Evolutionary conservation across 345 rosid species (phyloP), one percentile per base, ranked within the genome.

Genomic region (Erysimum cheiranthoides): DNA sequence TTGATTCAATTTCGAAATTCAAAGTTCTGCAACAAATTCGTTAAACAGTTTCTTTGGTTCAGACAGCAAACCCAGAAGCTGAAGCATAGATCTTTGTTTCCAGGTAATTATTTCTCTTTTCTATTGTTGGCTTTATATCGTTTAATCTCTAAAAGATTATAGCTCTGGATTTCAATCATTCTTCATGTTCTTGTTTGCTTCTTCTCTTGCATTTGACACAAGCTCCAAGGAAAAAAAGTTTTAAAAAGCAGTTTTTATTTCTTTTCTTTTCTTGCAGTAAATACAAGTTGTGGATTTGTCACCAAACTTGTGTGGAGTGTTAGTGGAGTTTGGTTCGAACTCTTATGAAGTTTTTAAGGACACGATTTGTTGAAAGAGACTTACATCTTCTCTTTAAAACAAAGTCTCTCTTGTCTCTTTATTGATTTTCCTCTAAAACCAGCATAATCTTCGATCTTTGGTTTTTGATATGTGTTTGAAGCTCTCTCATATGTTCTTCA

Each of bases 371-470:
- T 70, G 93, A 91, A 68, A 74, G 88, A 66, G 95, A 89, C 93
- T 80, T 54, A 14, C 80, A 75, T 74, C 97, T 82, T 94, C 89
- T 87, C 96, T 91, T 91, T 85, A 67, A 93, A 90, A 86, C 68
- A 75, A 93, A 87, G 90, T 79, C 74, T 86, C 67, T 64, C 38
- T 59, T 66, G 36, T 40, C 27, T 68, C 75, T 78, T 66, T 51
- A 64, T 63, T 40, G 30, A 45, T 27, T 72, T 72, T 5, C 11
- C 53, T 54, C 31, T 61, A 36, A 17, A 64, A 25, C 45, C 38
- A 64, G 60, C 57, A 57, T 46, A 28, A 69, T 8, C 63, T 50
- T 52, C 70, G 62, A 43, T 60, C 57, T 68, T 40, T 16, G 10
- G 8, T 34, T 10, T 50, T 39, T 10, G 5, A 4, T 31, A 36